Conservation (phyloP, 805 yeast genomes). For the Kuraishia molischiana region DNA sequence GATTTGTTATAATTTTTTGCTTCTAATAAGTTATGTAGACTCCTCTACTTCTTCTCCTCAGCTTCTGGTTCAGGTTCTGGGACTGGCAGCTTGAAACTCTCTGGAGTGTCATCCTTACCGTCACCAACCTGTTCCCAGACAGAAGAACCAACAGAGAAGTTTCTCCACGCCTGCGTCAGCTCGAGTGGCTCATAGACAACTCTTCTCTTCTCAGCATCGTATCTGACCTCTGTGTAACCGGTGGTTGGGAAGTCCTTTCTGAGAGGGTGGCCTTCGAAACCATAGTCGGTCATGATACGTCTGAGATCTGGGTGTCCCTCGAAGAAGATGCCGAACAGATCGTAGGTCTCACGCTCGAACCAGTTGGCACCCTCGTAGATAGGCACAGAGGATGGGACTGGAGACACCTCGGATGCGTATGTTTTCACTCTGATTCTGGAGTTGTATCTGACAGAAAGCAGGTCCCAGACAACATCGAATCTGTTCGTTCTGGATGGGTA, state of each 20-base stretch:
- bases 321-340: constrained; percentile 78
- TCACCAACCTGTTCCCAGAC: constrained; percentile 91
- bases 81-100: constrained; percentile 68
- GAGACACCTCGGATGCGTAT: constrained; percentile 71
- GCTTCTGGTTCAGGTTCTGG: constrained; percentile 69
- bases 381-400: constrained; percentile 73
- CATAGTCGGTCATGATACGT: constrained; percentile 86
- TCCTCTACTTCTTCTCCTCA: constrained; percentile 22
- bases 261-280: constrained; percentile 86
- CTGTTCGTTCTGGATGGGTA: constrained; percentile 77
- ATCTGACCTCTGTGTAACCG: constrained; percentile 84
- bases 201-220: constrained; percentile 86
- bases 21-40: background rate
- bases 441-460: constrained; percentile 73
- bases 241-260: constrained; percentile 91
- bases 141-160: constrained; percentile 79
- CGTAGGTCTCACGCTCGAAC: constrained; percentile 87
- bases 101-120: constrained; percentile 77
- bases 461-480: constrained; percentile 79
- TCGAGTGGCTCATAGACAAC: constrained; percentile 85
- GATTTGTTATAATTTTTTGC: background rate
- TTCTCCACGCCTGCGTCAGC: constrained; percentile 87
- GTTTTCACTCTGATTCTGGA: constrained; percentile 85
- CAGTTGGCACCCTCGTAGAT: constrained; percentile 77
- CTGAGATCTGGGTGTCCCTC: constrained; percentile 87